These are phyloP conservation scores for Trichosporon inkin DNA, from an alignment of 1,284 basidiomycete species.

Conservation along the genomic window DNA sequence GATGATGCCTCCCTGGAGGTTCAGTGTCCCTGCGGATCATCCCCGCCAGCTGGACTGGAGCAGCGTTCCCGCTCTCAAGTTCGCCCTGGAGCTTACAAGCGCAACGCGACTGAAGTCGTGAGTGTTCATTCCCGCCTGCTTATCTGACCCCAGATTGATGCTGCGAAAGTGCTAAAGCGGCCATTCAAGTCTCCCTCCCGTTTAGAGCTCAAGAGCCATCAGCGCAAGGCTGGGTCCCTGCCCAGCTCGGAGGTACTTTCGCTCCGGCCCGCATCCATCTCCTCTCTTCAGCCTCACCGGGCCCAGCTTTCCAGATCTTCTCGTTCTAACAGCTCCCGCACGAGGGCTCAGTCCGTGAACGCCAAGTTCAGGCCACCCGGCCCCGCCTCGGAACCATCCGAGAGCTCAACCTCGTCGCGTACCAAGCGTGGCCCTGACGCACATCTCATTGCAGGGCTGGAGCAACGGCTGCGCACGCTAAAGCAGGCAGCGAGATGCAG, in stretches of 20 bases:
- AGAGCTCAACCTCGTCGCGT: not conserved
- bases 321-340: not conserved
- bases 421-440: constrained; percentile 5
- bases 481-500: constrained; percentile 25
- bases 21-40: too few species aligned
- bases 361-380: not conserved
- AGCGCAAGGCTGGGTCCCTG: not conserved
- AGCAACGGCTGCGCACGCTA: constrained; percentile 30
- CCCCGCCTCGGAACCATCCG: not conserved
- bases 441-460: constrained; percentile 23
- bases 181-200: constrained; percentile 36
- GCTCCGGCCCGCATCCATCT: not conserved
- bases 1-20: too few species aligned
- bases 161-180: constrained; percentile 37
- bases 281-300: not conserved
- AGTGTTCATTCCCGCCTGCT: too few species aligned
- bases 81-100: not conserved
- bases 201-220: not conserved
- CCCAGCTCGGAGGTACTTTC: too few species aligned
- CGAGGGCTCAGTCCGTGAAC: not conserved
- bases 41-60: too few species aligned
- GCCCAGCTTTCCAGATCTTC: too few species aligned
- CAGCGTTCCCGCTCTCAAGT: too few species aligned
- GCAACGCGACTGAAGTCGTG: not conserved
- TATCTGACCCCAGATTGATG: constrained; percentile 9